Conservation (phyloP, 148 eudicot genomes). For the Rhododendron vialii region DNA sequence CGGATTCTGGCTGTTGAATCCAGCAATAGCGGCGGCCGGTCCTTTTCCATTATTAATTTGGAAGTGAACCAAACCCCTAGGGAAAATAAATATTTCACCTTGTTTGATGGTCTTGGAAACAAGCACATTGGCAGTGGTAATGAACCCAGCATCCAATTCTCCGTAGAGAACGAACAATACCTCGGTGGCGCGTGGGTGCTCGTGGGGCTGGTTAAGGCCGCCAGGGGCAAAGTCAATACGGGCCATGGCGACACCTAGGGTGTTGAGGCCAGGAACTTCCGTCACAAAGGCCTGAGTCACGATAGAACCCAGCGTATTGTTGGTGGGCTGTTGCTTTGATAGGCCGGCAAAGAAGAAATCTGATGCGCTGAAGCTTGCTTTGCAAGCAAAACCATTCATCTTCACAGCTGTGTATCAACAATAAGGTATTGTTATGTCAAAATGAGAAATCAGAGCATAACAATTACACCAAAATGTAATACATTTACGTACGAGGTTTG, state of each 20-base stretch:
- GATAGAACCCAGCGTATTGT: conserved; percentile 18
- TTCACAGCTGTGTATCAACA: conserved; percentile 10
- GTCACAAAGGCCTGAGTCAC: conserved; percentile 23
- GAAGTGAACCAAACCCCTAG: conserved; percentile 36
- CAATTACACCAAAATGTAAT: background rate
- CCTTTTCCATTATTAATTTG: conserved; percentile 30
- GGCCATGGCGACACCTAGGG: conserved; percentile 36
- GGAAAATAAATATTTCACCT: conserved; percentile 35
- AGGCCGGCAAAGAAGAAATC: conserved; percentile 32
- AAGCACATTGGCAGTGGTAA: conserved; percentile 37
- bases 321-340: conserved; percentile 20
- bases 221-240: conserved; percentile 44
- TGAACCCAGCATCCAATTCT: conserved; percentile 34
- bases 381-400: conserved; percentile 36
- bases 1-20: conserved; percentile 43
- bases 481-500: background rate
- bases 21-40: conserved; percentile 26
- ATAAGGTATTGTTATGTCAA: too few species aligned
- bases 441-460: background rate
- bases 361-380: conserved; percentile 7
- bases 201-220: conserved; percentile 42
- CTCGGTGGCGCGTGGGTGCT: conserved; percentile 50
- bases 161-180: conserved; percentile 34
- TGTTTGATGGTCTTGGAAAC: conserved; percentile 26
- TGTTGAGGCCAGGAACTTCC: conserved; percentile 42